Base-by-base conservation (phyloP, 2,329 filamentous ascomycete genomes). In the Aspergillus oerlinghausenensis region DNA sequence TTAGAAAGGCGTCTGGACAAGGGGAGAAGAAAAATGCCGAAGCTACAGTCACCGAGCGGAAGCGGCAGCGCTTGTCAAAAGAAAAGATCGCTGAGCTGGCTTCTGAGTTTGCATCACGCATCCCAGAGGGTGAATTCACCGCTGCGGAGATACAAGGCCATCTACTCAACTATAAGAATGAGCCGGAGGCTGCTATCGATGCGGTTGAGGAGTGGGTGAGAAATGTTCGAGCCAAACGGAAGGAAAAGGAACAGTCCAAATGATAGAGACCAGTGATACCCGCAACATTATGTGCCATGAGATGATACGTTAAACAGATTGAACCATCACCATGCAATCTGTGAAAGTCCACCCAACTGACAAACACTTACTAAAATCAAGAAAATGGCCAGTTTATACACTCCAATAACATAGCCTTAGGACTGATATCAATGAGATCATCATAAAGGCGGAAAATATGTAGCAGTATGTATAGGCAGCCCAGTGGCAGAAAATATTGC, bases 121-220 rank as follows among this genome's bases (percentile, higher is more conserved):
- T 76, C 17, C 73, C 75, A 1, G 59, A 57, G 4, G 66, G 64
- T 0, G 67, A 74, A 32, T 72, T 76, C 52, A 73, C 73, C 0
- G 70, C 73, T 23, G 74, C 74, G 11, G 73, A 76, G 62, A 71
- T 77, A 21, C 75, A 77, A 60, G 73, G 73, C 2, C 75, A 73
- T 58, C 63, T 77, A 8, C 63, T 77, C 3, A 68, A 68, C 28
- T 59, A 75, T 48, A 75, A 73, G 60, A 61, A 64, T 10, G 57
- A 63, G 14, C 73, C 73, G 0, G 62, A 69, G 50, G 52, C 25
- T 14, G 74, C 73, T 1, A 67, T 76, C 43, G 28, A 65, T 14
- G 64, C 64, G 11, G 71, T 64, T 3, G 61, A 59, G 17, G 60
- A 58, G 17, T 76, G 73, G 74, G 66, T 71, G 32, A 50, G 63